These are phyloP conservation scores for Aquilaria malaccensis DNA, from an alignment of 345 rosid species.

Conservation along the genomic window DNA sequence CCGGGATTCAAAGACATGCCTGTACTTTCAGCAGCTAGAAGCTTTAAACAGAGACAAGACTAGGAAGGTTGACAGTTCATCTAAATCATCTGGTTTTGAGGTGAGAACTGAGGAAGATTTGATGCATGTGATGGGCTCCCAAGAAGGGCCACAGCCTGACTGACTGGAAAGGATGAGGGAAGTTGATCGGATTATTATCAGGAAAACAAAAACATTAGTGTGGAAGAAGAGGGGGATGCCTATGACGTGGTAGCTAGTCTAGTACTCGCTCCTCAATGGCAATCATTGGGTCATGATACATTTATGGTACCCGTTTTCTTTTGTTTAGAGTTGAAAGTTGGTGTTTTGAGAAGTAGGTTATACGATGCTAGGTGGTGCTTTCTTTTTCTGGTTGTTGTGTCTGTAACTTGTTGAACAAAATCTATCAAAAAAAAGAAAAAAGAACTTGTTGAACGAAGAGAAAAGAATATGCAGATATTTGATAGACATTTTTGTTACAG, in stretches of 20 bases:
- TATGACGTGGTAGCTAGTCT: slow-evolving; percentile 23
- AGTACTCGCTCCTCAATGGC: slow-evolving; percentile 20
- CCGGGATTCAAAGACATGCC: slow-evolving; percentile 77
- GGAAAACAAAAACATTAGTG: slow-evolving; percentile 14
- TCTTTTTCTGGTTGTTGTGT: no score
- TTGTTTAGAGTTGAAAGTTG: slow-evolving; percentile 7
- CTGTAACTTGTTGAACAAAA: no score
- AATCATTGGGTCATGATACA: slow-evolving; percentile 24
- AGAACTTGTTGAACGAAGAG: no score
- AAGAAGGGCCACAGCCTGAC: slow-evolving; percentile 22
- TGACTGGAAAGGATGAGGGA: slow-evolving; percentile 26
- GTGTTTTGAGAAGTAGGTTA: slow-evolving; percentile 12
- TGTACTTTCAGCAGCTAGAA: slow-evolving; percentile 73
- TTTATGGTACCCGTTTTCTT: neutral
- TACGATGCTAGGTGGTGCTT: no score
- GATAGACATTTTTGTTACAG: no score
- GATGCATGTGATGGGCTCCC: slow-evolving; percentile 41
- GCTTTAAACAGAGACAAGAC: slow-evolving; percentile 52
- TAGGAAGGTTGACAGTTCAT: slow-evolving; percentile 23
- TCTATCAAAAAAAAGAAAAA: no score
- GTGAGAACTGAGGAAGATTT: slow-evolving; percentile 45
- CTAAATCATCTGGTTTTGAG: slow-evolving; percentile 17
- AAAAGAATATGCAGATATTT: no score
- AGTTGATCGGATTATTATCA: slow-evolving; percentile 26
- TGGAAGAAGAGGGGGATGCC: slow-evolving; percentile 19